These are phyloP conservation scores for Saxophila tyrrhenica DNA, from an alignment of 495 filamentous ascomycete species.

Conservation along the genomic window DNA sequence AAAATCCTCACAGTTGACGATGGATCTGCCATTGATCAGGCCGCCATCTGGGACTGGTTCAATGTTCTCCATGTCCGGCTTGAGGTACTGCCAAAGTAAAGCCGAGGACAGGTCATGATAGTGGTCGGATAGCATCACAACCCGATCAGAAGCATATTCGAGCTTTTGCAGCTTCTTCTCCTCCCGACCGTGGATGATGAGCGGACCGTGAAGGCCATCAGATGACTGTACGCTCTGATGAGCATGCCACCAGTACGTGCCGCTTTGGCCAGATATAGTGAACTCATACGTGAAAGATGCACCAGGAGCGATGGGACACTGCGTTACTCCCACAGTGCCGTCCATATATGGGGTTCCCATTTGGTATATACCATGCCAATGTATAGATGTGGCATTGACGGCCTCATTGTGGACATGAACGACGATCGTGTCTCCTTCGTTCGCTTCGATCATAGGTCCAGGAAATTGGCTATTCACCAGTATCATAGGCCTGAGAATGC, in stretches of 20 bases:
- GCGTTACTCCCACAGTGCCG: constrained; percentile 22
- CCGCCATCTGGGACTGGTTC: constrained; percentile 27
- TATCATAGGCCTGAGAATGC: constrained; percentile 33
- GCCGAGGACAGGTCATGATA: constrained; percentile 44
- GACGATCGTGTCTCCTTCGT: constrained; percentile 20
- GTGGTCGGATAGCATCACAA: constrained; percentile 47
- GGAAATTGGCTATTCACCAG: constrained; percentile 22
- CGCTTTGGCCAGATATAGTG: constrained; percentile 23
- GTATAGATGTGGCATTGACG: constrained; percentile 17
- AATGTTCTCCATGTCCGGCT: constrained; percentile 38
- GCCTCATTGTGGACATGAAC: constrained; percentile 18
- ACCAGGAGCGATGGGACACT: constrained; percentile 26
- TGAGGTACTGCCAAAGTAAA: constrained; percentile 39
- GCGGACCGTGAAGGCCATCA: constrained; percentile 46
- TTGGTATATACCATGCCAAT: constrained; percentile 25
- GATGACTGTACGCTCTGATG: constrained; percentile 26
- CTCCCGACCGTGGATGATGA: constrained; percentile 40
- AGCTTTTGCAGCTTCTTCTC: constrained; percentile 33
- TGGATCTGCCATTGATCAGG: constrained; percentile 50
- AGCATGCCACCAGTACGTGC: constrained; percentile 31
- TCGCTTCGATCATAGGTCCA: constrained; percentile 19
- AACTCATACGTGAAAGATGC: constrained; percentile 28
- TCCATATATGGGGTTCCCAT: constrained; percentile 21
- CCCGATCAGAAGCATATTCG: constrained; percentile 39
- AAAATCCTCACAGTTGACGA: constrained; percentile 37